A percentile compares a stretch with the other conserved stretches of the same genome.
These are phyloP conservation scores for Calocybe cyanea DNA, from an alignment of 768 basidiomycete genomes.

Conservation along the genomic window DNA sequence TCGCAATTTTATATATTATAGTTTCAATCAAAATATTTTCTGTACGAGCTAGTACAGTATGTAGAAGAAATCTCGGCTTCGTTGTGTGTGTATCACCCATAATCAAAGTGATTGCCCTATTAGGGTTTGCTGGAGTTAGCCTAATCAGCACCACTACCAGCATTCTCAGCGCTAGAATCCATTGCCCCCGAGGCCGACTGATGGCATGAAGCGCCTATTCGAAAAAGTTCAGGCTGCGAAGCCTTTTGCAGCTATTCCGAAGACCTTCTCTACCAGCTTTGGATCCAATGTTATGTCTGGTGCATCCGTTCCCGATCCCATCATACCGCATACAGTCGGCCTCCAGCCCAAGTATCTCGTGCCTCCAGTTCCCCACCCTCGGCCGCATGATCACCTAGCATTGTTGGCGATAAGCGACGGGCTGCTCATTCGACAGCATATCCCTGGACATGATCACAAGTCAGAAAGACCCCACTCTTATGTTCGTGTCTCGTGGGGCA, in stretches of 20 bases:
- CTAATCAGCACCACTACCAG: too few relatives aligned
- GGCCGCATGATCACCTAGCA: slow-evolving; percentile 67
- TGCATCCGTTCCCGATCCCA: slow-evolving; percentile 12
- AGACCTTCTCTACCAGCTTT: slow-evolving; percentile 11
- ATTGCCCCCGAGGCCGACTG: neutral
- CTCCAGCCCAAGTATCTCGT: slow-evolving; percentile 64
- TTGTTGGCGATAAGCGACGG: slow-evolving; percentile 56
- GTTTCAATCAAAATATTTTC: neutral
- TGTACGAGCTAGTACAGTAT: too few relatives aligned
- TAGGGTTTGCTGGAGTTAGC: too few relatives aligned
- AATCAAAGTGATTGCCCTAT: too few relatives aligned
- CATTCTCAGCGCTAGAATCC: too few relatives aligned
- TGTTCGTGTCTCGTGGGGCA: slow-evolving; percentile 56
- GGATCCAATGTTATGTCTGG: slow-evolving; percentile 5
- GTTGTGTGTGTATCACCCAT: too few relatives aligned
- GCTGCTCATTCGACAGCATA: slow-evolving; percentile 62
- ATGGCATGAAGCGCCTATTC: slow-evolving; percentile 18
- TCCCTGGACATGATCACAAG: slow-evolving; percentile 21
- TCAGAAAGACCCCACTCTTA: slow-evolving; percentile 29
- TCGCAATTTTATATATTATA: neutral
- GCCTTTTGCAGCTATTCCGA: slow-evolving; percentile 24
- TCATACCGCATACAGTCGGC: slow-evolving; percentile 22
- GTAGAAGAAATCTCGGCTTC: too few relatives aligned
- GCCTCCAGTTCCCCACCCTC: slow-evolving; percentile 72
- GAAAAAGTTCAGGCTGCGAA: slow-evolving; percentile 26